A percentile compares a stretch with the other conserved stretches of the same genome.
phyloP scores from a whole-genome alignment of 768 basidiomycete genomes.

The Symmetrospora coprosmae region DNA sequence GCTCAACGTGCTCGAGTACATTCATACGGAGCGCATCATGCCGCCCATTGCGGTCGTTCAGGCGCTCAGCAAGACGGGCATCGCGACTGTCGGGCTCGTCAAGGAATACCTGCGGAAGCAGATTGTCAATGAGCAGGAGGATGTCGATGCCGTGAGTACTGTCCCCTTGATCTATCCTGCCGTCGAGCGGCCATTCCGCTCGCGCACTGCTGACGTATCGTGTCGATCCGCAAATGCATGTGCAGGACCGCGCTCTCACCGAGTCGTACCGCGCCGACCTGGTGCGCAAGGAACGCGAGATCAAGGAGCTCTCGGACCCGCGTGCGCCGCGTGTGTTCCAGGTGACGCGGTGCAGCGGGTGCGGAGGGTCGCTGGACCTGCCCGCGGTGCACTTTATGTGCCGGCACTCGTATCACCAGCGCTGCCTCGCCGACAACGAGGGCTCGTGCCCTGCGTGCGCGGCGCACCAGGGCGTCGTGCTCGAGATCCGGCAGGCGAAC shows the following conservation, averaged over 20 bases:
- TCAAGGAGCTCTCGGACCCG: conserved; percentile 63
- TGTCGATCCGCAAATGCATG: background rate
- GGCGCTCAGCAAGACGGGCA: conserved; percentile 69
- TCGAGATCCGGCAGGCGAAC: conserved; percentile 77
- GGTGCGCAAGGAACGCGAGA: conserved; percentile 59
- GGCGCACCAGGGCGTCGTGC: conserved; percentile 69
- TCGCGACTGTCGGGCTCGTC: conserved; percentile 79
- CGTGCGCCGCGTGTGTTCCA: conserved; percentile 78
- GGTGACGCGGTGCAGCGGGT: conserved; percentile 79
- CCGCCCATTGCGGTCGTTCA: conserved; percentile 81
- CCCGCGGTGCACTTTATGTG: conserved; percentile 97
- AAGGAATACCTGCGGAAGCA: conserved; percentile 76
- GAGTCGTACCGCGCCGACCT: conserved; percentile 82
- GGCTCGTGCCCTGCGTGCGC: conserved; percentile 67
- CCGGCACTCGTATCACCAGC: conserved; percentile 87
- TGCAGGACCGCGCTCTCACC: conserved; percentile 76
- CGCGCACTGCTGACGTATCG: background rate
- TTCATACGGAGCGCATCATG: conserved; percentile 69
- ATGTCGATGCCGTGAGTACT: conserved; percentile 61
- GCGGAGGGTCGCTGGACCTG: conserved; percentile 75
- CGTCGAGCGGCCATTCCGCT: background rate
- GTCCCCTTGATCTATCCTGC: background rate
- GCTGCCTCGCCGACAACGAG: conserved; percentile 42
- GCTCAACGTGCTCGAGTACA: conserved; percentile 53
- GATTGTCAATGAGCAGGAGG: conserved; percentile 56